Conservation (phyloP, 805 yeast species). For the Candida railenensis region DNA sequence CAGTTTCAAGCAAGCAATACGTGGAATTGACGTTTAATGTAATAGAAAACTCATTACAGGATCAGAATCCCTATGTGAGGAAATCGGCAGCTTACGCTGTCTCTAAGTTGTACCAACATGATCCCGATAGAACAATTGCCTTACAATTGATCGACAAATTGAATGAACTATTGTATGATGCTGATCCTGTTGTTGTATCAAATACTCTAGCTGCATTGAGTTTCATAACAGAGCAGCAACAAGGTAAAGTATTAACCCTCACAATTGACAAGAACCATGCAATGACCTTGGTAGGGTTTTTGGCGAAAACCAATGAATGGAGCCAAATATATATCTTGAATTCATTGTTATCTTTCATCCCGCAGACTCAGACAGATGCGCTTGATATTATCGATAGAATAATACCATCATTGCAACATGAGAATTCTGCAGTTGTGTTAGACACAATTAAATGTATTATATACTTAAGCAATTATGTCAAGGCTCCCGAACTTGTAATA, state of each 20-base stretch:
- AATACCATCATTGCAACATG: constrained; percentile 74
- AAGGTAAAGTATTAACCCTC: constrained; percentile 46
- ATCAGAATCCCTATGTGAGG: constrained; percentile 58
- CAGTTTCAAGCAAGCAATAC: constrained; percentile 56
- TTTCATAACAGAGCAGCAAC: constrained; percentile 55
- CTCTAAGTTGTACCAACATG: constrained; percentile 62
- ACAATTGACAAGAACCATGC: constrained; percentile 51
- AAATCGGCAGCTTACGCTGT: constrained; percentile 70
- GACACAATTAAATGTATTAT: constrained; percentile 72
- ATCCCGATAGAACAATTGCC: constrained; percentile 44
- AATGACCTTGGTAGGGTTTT: constrained; percentile 29
- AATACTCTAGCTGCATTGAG: constrained; percentile 68
- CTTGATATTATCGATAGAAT: constrained; percentile 59
- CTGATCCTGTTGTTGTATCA: constrained; percentile 60
- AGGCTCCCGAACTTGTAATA: constrained; percentile 51
- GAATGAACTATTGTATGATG: constrained; percentile 56
- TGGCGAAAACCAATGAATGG: constrained; percentile 60
- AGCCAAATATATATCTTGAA: constrained; percentile 65
- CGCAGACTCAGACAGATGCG: constrained; percentile 68
- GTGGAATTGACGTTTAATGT: constrained; percentile 44
- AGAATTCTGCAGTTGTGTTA: constrained; percentile 76
- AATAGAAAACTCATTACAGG: constrained; percentile 36
- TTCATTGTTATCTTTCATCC: constrained; percentile 66
- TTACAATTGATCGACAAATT: constrained; percentile 46
- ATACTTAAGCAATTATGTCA: constrained; percentile 71